phyloP scores from a whole-genome alignment of 1,139 yeast genomes.

The Nematodospora anomalae region DNA sequence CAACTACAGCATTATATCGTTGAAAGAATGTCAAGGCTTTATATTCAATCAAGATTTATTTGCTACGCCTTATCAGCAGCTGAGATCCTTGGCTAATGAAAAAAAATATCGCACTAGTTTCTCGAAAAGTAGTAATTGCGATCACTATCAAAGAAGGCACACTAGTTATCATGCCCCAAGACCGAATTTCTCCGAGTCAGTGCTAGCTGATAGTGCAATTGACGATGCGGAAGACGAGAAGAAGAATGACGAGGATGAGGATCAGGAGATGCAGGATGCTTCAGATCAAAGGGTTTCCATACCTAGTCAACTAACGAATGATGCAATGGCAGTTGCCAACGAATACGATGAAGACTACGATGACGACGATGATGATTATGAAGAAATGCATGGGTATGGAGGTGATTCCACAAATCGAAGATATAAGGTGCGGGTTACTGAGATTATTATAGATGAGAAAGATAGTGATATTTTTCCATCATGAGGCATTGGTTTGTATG shows the following conservation, averaged over 20 bases:
- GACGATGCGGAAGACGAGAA: conserved; percentile 12
- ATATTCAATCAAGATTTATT: conserved; percentile 72
- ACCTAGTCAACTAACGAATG: conserved; percentile 12
- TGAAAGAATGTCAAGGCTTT: conserved; percentile 71
- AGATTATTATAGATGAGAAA: conserved; percentile 47
- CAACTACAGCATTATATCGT: conserved; percentile 42
- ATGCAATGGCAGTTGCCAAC: conserved; percentile 19
- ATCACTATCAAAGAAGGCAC: conserved; percentile 26
- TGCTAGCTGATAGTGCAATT: conserved; percentile 5
- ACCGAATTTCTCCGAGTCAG: conserved; percentile 22
- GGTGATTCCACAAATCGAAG: conserved; percentile 28
- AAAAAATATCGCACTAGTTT: conserved; percentile 22
- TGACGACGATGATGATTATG: conserved; percentile 25
- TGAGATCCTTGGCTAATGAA: conserved; percentile 45
- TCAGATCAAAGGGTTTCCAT: conserved; percentile 6
- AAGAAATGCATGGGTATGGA: conserved; percentile 24
- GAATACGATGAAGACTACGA: conserved; percentile 27
- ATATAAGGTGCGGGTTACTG: conserved; percentile 53
- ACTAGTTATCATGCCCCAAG: conserved; percentile 33
- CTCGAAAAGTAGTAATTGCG: neutral
- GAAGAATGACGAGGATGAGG: conserved; percentile 13
- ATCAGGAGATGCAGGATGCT: conserved; percentile 11
- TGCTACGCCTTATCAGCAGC: conserved; percentile 67
- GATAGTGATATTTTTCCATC: conserved; percentile 29
- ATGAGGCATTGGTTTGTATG: neutral